These are phyloP conservation scores for Colletotrichum magnum DNA, from an alignment of 2,329 filamentous ascomycete species.

Conservation along the genomic window DNA sequence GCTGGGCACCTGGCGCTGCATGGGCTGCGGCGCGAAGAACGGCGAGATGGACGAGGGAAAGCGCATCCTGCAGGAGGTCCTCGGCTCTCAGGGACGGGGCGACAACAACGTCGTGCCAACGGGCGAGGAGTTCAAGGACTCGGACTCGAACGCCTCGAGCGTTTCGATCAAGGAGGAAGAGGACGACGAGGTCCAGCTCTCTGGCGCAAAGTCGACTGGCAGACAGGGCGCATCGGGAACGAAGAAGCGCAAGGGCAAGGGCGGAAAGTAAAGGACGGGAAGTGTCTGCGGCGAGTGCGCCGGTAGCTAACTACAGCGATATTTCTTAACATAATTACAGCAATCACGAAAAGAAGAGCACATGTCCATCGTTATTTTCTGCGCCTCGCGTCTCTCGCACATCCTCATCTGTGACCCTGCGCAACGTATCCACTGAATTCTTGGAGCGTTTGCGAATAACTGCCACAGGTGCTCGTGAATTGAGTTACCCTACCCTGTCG, in stretches of 20 bases:
- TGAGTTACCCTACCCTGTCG: too few relatives aligned
- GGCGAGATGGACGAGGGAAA: slow-evolving; percentile 84
- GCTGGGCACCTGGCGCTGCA: slow-evolving; percentile 89
- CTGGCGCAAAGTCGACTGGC: slow-evolving; percentile 33
- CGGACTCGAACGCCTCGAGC: slow-evolving; percentile 24
- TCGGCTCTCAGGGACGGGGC: slow-evolving; percentile 48
- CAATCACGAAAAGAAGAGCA: background rate
- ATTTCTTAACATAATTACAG: slow-evolving; percentile 22
- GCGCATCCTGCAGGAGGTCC: slow-evolving; percentile 78
- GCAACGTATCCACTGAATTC: background rate
- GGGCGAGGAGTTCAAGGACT: slow-evolving; percentile 41
- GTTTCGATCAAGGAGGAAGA: slow-evolving; percentile 29
- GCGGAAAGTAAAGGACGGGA: slow-evolving; percentile 25
- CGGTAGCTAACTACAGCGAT: slow-evolving; percentile 22
- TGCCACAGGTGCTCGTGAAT: too few relatives aligned
- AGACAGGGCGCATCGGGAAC: slow-evolving; percentile 34
- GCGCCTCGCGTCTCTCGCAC: background rate
- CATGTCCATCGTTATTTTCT: background rate
- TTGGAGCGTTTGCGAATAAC: too few relatives aligned
- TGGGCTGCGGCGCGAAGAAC: slow-evolving; percentile 86
- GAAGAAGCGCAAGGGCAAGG: slow-evolving; percentile 41
- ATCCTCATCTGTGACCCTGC: background rate
- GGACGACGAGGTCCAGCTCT: slow-evolving; percentile 6
- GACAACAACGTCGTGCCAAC: slow-evolving; percentile 23
- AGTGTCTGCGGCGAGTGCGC: background rate